Conservation (phyloP, 2,329 filamentous ascomycete genomes). For the Fusarium albidum region DNA sequence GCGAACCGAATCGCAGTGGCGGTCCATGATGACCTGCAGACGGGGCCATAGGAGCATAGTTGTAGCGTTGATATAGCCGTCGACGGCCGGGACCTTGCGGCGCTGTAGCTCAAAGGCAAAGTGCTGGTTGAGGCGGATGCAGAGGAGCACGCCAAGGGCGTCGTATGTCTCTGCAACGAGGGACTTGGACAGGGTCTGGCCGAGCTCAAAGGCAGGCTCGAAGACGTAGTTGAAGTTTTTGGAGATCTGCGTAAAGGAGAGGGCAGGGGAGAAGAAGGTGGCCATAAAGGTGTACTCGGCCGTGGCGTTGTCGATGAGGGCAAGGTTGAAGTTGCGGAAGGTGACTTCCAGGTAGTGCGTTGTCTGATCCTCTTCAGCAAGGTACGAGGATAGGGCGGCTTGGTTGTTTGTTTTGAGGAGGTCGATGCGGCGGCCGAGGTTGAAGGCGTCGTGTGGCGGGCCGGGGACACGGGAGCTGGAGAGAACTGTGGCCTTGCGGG, state of each 20-base stretch:
- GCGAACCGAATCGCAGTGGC: conserved; percentile 87
- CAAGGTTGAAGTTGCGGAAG: conserved; percentile 94
- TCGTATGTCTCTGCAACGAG: conserved; percentile 83
- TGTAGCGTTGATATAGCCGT: conserved; percentile 92
- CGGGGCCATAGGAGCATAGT: conserved; percentile 97
- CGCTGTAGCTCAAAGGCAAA: conserved; percentile 94
- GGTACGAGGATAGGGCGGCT: conserved; percentile 82
- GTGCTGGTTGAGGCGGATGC: conserved; percentile 91
- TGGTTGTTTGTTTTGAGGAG: conserved; percentile 78
- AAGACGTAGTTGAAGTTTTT: conserved; percentile 89
- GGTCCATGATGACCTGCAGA: conserved; percentile 92
- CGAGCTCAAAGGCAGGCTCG: conserved; percentile 86
- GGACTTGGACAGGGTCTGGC: conserved; percentile 77
- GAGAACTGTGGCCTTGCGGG: conserved; percentile 69
- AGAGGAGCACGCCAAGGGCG: conserved; percentile 86
- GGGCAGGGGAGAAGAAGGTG: conserved; percentile 83
- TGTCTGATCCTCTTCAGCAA: conserved; percentile 88
- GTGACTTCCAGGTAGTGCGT: conserved; percentile 89
- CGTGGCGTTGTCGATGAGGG: conserved; percentile 90
- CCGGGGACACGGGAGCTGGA: conserved; percentile 56
- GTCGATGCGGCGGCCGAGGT: conserved; percentile 85
- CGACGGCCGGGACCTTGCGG: conserved; percentile 86
- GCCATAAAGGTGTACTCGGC: conserved; percentile 95
- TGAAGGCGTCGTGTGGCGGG: conserved; percentile 84
- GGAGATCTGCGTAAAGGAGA: conserved; percentile 79